phyloP scores from a whole-genome alignment of 345 rosid genomes.

The Nasturtium officinale region DNA sequence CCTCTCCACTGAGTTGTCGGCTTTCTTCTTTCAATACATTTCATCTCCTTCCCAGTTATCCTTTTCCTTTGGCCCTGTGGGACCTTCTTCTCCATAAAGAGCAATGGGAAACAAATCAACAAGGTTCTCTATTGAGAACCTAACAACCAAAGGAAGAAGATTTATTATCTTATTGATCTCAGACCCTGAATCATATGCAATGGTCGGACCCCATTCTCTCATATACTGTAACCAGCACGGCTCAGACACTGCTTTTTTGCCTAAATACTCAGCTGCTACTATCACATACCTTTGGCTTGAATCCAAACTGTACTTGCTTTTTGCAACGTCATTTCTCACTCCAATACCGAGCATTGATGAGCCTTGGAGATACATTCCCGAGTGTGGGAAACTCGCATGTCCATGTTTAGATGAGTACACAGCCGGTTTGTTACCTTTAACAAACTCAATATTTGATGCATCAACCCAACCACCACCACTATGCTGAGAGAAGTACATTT shows the following conservation, averaged over 20 bases:
- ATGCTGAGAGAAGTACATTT: conserved; percentile 80
- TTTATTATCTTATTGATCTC: conserved; percentile 71
- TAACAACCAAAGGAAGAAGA: conserved; percentile 66
- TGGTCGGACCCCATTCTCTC: conserved; percentile 96
- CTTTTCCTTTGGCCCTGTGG: conserved; percentile 94
- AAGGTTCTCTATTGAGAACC: conserved; percentile 76
- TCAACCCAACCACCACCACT: conserved; percentile 87
- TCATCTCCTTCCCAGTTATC: conserved; percentile 90
- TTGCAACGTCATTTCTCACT: conserved; percentile 65
- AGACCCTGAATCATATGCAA: conserved; percentile 74
- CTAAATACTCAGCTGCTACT: conserved; percentile 80
- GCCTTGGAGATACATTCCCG: conserved; percentile 83
- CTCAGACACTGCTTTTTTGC: conserved; percentile 58
- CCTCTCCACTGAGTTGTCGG: neutral
- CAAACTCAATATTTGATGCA: conserved; percentile 67
- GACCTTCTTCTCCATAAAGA: conserved; percentile 96
- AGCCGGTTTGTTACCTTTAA: conserved; percentile 54
- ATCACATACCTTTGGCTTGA: conserved; percentile 71
- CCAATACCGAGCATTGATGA: conserved; percentile 79
- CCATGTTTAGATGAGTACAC: conserved; percentile 86
- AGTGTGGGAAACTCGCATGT: conserved; percentile 85
- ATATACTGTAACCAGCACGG: conserved; percentile 88
- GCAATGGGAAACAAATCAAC: conserved; percentile 82
- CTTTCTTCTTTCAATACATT: conserved; percentile 40
- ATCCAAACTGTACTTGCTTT: conserved; percentile 61